Conservation (phyloP, 257 asterid genomes). For the Eustoma russellianum region DNA sequence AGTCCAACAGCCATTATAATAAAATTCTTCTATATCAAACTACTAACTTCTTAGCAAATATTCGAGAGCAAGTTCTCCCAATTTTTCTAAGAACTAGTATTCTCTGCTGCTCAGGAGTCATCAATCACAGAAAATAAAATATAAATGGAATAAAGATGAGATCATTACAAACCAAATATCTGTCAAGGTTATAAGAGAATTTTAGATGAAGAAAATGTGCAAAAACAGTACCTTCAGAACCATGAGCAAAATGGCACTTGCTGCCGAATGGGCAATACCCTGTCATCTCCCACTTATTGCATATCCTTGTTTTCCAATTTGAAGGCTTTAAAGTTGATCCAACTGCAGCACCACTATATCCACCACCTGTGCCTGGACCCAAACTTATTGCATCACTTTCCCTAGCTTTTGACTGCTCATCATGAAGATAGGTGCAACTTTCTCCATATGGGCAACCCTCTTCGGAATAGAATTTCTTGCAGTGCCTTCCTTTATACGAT, state of each 20-base stretch:
- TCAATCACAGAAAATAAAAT: too few species aligned
- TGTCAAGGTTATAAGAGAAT: not conserved
- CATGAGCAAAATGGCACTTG: slow-evolving; percentile 90
- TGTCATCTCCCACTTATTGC: slow-evolving; percentile 78
- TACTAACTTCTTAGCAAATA: too few species aligned
- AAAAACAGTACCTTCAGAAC: slow-evolving; percentile 42
- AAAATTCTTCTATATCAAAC: too few species aligned
- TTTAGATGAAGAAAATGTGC: not conserved
- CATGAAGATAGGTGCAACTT: slow-evolving; percentile 71
- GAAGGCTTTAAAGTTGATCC: slow-evolving; percentile 50
- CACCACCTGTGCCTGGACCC: slow-evolving; percentile 47
- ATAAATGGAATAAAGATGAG: too few species aligned
- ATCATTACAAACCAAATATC: not conserved
- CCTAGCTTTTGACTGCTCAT: slow-evolving; percentile 60
- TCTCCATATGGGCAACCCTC: slow-evolving; percentile 90
- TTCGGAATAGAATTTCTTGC: slow-evolving; percentile 69
- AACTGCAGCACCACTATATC: slow-evolving; percentile 29
- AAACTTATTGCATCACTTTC: slow-evolving; percentile 76
- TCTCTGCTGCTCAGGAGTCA: too few species aligned
- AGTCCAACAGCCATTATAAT: too few species aligned
- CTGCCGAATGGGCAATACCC: slow-evolving; percentile 77
- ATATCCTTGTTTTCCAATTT: slow-evolving; percentile 84
- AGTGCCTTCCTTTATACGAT: slow-evolving; percentile 63
- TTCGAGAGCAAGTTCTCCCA: too few species aligned
- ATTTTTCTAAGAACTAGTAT: too few species aligned